Conservation (phyloP, 768 basidiomycete genomes). For the Suillus hirtellus region DNA sequence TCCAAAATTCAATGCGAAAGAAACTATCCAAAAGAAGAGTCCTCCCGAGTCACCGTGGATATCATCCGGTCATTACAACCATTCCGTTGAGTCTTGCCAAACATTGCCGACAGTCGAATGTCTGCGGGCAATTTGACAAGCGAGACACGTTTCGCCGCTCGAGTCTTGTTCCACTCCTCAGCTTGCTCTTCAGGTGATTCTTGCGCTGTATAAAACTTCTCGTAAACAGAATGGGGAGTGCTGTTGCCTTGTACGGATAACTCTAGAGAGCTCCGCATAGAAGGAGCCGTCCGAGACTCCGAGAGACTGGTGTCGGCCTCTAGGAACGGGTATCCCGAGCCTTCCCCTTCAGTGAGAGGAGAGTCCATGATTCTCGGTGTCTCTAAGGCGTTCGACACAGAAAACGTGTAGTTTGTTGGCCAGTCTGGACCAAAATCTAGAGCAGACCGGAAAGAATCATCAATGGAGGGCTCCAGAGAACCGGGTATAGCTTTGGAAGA, state of each 20-base stretch:
- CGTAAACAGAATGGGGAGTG: slow-evolving; percentile 33
- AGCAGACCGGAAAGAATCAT: slow-evolving; percentile 71
- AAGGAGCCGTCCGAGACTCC: slow-evolving; percentile 20
- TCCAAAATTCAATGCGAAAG: neutral
- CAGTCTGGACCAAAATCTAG: slow-evolving; percentile 55
- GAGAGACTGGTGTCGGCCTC: slow-evolving; percentile 28
- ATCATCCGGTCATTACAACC: slow-evolving; percentile 8
- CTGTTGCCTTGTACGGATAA: slow-evolving; percentile 16
- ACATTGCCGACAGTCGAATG: slow-evolving; percentile 31
- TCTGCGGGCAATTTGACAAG: slow-evolving; percentile 71
- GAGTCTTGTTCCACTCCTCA: slow-evolving; percentile 88
- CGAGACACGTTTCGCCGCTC: slow-evolving; percentile 83
- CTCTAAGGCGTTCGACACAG: slow-evolving; percentile 33
- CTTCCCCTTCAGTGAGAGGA: slow-evolving; percentile 28
- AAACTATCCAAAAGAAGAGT: slow-evolving; percentile 4
- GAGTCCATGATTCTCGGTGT: slow-evolving; percentile 37
- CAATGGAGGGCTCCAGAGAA: slow-evolving; percentile 45
- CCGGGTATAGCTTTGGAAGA: slow-evolving; percentile 15
- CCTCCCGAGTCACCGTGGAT: slow-evolving; percentile 7
- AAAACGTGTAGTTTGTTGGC: slow-evolving; percentile 42
- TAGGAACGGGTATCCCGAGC: slow-evolving; percentile 28
- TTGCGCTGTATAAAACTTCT: slow-evolving; percentile 45
- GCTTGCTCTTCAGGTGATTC: slow-evolving; percentile 66
- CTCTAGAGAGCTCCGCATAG: slow-evolving; percentile 16
- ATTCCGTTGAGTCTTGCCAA: slow-evolving; percentile 19